phyloP scores from a whole-genome alignment of 129 eudicot species.

The Helianthus annuus region HanXRQr2.0-SUNRISE NC_035435.2:43557484-43557983 shows the following conservation, averaged over 20 bases:
- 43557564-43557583: not conserved
- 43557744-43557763: conserved; percentile 55
- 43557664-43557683: not conserved
- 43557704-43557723: conserved; percentile 21
- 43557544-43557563: not conserved
- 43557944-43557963: conserved; percentile 50
- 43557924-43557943: conserved; percentile 46
- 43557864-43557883: not conserved
- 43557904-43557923: conserved; percentile 55
- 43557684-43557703: not conserved
- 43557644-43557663: not conserved
- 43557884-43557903: conserved; percentile 6
- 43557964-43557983: conserved; percentile 52
- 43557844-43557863: not conserved
- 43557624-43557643: not conserved
- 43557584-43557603: not conserved
- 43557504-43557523: not conserved
- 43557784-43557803: conserved; percentile 61
- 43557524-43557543: not conserved
- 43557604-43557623: not conserved
- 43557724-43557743: conserved; percentile 64
- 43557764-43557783: conserved; percentile 73
- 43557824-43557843: conserved; percentile 23
- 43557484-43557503: not conserved
- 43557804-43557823: conserved; percentile 66